Evolutionary conservation across 345 rosid species (phyloP), one percentile per base, ranked within the genome.

Genomic region (Erucastrum elatum): DNA sequence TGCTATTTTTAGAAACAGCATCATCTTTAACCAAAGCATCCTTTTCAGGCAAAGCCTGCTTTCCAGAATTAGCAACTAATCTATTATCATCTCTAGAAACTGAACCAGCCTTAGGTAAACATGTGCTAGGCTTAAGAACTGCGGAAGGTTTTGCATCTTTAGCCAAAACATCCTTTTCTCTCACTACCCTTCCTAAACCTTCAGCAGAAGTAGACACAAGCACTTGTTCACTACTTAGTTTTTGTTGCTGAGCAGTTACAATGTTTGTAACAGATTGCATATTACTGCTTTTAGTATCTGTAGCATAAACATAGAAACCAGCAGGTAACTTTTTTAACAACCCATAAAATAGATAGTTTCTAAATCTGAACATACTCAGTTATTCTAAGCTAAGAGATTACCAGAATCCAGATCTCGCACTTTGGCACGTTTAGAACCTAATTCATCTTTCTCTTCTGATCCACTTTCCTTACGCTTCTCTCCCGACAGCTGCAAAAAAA

Each of bases 1-100:
- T 75, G 15, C 60, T 75, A 75, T 83, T 91, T 83, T 72, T 72
- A 4, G 81, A 74, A 77, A 79, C 79, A 29, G 77, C 87, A 84
- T 70, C 76, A 44, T 41, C 49, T 56, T 70, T 70, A 44, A 2
- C 51, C 1, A 49, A 46, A 69, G 49, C 68, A 62, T 8, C 77
- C 67, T 35, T 83, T 73, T 62, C 64, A 7, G 62, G 68, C 66
- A 81, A 68, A 49, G 75, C 80, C 27, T 59, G 64, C 25, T 84
- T 74, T 5, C 75, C 77, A 33, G 75, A 21, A 56, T 11, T 53
- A 69, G 61, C 61, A 69, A 74, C 58, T 5, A 29, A 4, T 69
- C 39, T 69, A 29, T 55, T 51, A 75, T 59, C 33, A 80, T 70
- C 67, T 31, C 13, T 37, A 61, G 75, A 68, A 33, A 61, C n/a